Conservation (phyloP, 2,329 filamentous ascomycete species). For the Dactylonectria estremocensis region DNA sequence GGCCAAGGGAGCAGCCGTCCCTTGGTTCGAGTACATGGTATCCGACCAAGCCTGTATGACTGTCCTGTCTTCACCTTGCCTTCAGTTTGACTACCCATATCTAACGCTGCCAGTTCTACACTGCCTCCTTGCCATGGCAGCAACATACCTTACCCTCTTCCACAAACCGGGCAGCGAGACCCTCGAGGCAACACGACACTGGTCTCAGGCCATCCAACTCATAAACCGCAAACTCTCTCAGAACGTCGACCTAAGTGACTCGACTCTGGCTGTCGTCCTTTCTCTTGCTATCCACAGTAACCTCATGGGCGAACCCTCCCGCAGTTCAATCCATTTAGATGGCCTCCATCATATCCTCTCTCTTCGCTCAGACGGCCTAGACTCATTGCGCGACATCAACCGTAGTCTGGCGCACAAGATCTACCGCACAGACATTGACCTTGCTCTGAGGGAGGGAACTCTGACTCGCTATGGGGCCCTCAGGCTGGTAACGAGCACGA, state of each 20-base stretch:
- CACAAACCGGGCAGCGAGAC: conserved; percentile 34
- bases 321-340: conserved; percentile 32
- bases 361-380: conserved; percentile 22
- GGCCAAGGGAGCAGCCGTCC: conserved; percentile 19
- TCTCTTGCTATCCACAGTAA: conserved; percentile 40
- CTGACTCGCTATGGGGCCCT: conserved; percentile 31
- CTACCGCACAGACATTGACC: conserved; percentile 33
- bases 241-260: conserved; percentile 21
- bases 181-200: conserved; percentile 41
- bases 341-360: conserved; percentile 28
- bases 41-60: conserved; percentile 37
- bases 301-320: conserved; percentile 23
- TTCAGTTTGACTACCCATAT: no score
- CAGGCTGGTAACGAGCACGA: conserved; percentile 16
- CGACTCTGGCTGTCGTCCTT: conserved; percentile 39
- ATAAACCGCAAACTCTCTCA: conserved; percentile 33
- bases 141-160: conserved; percentile 39
- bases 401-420: conserved; percentile 36
- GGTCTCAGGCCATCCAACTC: conserved; percentile 39
- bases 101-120: conserved; percentile 34
- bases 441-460: conserved; percentile 22
- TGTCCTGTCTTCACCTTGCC: accelerated
- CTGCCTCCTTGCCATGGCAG: conserved; percentile 41
- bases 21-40: conserved; percentile 41
- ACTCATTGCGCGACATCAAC: conserved; percentile 26